These are phyloP conservation scores for Pythium chondricola DNA, from an alignment of 352 stramenopile species.

Conservation along the genomic window DNA sequence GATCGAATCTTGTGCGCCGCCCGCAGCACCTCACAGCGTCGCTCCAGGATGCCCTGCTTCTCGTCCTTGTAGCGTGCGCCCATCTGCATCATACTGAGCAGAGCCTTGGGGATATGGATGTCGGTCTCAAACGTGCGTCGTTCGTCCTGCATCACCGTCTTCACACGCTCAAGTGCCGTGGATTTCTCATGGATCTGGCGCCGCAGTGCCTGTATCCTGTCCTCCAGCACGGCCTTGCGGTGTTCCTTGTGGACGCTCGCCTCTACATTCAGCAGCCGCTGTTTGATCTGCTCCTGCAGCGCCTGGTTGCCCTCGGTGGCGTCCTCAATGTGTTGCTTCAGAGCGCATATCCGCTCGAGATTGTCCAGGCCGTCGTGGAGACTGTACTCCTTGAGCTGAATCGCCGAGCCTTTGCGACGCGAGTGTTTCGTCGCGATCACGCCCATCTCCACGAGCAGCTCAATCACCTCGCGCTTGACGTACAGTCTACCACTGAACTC, in stretches of 20 bases:
- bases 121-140: constrained; percentile 72
- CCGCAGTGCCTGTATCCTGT: constrained; percentile 41
- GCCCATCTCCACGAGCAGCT: constrained; percentile 57
- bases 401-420: constrained; percentile 64
- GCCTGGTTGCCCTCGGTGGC: constrained; percentile 33
- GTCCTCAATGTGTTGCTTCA: constrained; percentile 40
- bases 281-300: constrained; percentile 48
- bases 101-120: constrained; percentile 73
- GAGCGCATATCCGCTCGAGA: constrained; percentile 45
- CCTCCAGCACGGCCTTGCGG: constrained; percentile 33
- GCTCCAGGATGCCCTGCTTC: constrained; percentile 68
- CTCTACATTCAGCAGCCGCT: constrained; percentile 33
- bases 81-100: constrained; percentile 77
- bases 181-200: constrained; percentile 51
- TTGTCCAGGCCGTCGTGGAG: constrained; percentile 69
- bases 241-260: constrained; percentile 41
- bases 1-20: constrained; percentile 80
- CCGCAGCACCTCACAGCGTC: constrained; percentile 66
- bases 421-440: constrained; percentile 64
- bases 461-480: constrained; percentile 62
- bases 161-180: constrained; percentile 46
- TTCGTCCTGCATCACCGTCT: constrained; percentile 65
- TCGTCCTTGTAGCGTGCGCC: constrained; percentile 79
- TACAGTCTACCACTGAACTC: constrained; percentile 64
- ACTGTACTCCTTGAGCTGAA: constrained; percentile 74